Evolutionary conservation across 805 yeast genomes (phyloP), one percentile per base, ranked within the genome.

Genomic region (Hanseniaspora occidentalis): DNA sequence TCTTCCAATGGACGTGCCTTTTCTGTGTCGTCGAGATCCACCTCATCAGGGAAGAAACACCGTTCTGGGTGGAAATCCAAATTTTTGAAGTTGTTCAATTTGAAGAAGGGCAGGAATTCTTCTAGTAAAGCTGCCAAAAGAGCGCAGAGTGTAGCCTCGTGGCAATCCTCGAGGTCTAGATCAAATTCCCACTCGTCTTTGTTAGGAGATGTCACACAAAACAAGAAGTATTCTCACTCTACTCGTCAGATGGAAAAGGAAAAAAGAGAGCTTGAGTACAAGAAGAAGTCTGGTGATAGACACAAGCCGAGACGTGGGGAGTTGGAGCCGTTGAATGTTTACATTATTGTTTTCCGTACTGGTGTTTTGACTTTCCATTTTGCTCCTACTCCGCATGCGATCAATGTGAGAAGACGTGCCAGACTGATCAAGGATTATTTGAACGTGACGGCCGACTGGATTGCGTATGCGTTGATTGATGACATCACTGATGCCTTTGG

Each of bases 401-500:
- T 86, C 37, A 92, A 92, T 54, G 98, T 92, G 24, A 74, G 98
- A 50, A 72, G 97, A 57, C 75, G 98, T 57, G 94, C 95, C 0
- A 69, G 98, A 43, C 64, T 92, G 47, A 67, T 89, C 46, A 70
- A 79, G 45, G 98, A 92, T 57, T 89, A 88, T 54, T 65, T 92
- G 45, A 84, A 84, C 2, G 95, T 92, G 4, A 75, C 89, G 2
- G 77, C 96, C 0, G 97, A 92, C 58, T 92, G 98, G 98, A 80
- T 92, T 36, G 89, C 96, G 1, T 92, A 92, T 61, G 97, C 97
- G 0, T 64, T 92, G 47, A 84, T 92, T 50, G 98, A 92, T 64
- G 97, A 92, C 57, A 84, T 92, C 47, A 89, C 96, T 0, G 98
- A 92, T 66, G 94, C 94, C 0, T 92, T 84, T 66, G 97, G 94